phyloP scores from a whole-genome alignment of 495 filamentous ascomycete genomes.

The Aeminium ludgeri region DNA sequence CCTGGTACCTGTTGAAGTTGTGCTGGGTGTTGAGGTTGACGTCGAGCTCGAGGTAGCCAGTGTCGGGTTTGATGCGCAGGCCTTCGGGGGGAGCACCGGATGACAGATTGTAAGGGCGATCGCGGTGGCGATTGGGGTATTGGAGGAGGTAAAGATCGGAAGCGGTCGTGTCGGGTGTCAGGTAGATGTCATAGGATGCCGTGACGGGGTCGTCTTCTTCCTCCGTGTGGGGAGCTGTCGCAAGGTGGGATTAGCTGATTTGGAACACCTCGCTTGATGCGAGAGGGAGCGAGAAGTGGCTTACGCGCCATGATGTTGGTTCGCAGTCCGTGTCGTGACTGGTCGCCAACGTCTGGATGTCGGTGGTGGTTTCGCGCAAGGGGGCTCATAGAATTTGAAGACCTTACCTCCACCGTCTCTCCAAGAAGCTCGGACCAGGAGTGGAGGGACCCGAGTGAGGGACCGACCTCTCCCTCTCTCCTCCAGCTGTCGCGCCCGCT shows the following conservation, averaged over 20 bases:
- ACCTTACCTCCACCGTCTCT: too few relatives aligned
- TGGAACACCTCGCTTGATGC: neutral
- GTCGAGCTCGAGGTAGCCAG: conserved; percentile 60
- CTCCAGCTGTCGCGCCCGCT: too few relatives aligned
- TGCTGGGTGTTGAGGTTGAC: conserved; percentile 43
- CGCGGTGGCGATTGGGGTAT: conserved; percentile 40
- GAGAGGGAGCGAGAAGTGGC: neutral
- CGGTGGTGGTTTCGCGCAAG: too few relatives aligned
- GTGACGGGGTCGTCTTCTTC: conserved; percentile 37
- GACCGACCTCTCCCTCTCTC: too few relatives aligned
- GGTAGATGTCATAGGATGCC: conserved; percentile 43
- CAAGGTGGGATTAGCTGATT: conserved; percentile 1
- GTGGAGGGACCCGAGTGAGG: too few relatives aligned
- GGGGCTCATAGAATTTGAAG: too few relatives aligned
- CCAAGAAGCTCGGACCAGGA: too few relatives aligned
- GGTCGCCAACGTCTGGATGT: too few relatives aligned
- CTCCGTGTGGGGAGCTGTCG: neutral
- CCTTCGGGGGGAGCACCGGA: conserved; percentile 37
- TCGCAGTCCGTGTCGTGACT: too few relatives aligned
- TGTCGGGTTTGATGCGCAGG: conserved; percentile 48
- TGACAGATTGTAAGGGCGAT: conserved; percentile 39
- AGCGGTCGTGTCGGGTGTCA: conserved; percentile 26
- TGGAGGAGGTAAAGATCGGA: conserved; percentile 46
- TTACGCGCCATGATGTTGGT: neutral
- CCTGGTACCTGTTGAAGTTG: conserved; percentile 51